A percentile compares a stretch with the other conserved stretches of the same genome.
Evolutionary conservation across 495 filamentous ascomycete genomes (phyloP).

Genomic region (Parathielavia appendiculata): DNA sequence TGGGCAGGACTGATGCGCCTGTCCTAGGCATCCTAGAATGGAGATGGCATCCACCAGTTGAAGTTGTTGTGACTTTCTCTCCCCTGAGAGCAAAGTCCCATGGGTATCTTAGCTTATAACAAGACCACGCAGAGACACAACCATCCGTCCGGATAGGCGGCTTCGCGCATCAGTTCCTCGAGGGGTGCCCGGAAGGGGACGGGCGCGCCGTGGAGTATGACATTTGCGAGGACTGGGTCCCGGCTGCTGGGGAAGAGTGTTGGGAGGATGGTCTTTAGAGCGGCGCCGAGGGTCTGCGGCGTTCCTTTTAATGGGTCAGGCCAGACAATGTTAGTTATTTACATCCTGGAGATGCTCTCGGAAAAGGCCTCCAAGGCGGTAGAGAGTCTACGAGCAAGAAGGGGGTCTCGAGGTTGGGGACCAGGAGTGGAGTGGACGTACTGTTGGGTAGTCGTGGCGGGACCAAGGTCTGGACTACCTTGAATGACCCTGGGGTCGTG

Average conservation of each 20-base stretch:
- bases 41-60: too few species aligned
- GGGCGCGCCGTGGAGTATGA: constrained; percentile 80
- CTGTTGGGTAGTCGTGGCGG: constrained; percentile 43
- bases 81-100: too few species aligned
- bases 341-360: neutral
- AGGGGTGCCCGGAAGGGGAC: constrained; percentile 79
- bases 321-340: neutral
- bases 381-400: neutral
- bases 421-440: constrained; percentile 22
- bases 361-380: neutral
- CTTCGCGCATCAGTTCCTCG: constrained; percentile 75
- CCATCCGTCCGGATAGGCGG: constrained; percentile 90
- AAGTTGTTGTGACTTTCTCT: too few species aligned
- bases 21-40: too few species aligned
- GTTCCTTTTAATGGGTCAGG: constrained; percentile 27
- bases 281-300: constrained; percentile 71
- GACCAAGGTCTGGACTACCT: constrained; percentile 65
- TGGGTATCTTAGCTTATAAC: constrained; percentile 37
- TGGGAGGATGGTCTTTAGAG: constrained; percentile 72
- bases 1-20: too few species aligned
- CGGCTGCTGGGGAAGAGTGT: constrained; percentile 81
- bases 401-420: too few species aligned
- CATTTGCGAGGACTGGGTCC: constrained; percentile 83
- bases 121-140: constrained; percentile 80
- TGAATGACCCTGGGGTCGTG: constrained; percentile 46